A percentile compares a stretch with the other conserved stretches of the same genome.
Evolutionary conservation across 495 filamentous ascomycete genomes (phyloP).

Genomic region (Cercophora samala): DNA sequence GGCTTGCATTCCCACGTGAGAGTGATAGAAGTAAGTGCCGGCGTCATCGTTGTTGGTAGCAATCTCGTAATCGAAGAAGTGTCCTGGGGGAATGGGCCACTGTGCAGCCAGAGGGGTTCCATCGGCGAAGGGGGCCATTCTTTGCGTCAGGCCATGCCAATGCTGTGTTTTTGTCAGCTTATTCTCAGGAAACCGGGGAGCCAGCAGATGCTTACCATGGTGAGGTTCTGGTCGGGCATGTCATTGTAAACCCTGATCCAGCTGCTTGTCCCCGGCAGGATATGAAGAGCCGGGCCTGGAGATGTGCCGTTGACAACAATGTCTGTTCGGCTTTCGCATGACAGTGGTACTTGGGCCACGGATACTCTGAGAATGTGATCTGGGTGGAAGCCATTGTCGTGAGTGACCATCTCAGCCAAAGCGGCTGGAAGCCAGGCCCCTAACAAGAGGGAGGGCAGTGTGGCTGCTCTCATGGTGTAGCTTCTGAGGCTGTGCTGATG

Average conservation of each 20-base stretch:
- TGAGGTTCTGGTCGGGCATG: constrained; percentile 50
- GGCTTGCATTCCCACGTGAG: constrained; percentile 56
- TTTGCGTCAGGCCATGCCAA: constrained; percentile 58
- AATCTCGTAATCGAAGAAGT: constrained; percentile 63
- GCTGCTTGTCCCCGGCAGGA: constrained; percentile 47
- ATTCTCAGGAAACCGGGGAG: not conserved
- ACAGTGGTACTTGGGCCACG: constrained; percentile 36
- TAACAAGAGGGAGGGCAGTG: constrained; percentile 7
- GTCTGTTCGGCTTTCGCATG: constrained; percentile 43
- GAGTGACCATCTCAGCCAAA: constrained; percentile 17
- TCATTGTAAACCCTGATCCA: constrained; percentile 62
- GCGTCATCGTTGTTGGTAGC: constrained; percentile 46
- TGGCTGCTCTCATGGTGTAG: constrained; percentile 11
- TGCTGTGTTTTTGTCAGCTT: constrained; percentile 33
- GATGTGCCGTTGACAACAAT: constrained; percentile 54
- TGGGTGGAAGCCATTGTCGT: constrained; percentile 46
- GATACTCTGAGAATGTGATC: constrained; percentile 50
- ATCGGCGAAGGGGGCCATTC: constrained; percentile 55
- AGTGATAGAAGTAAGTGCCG: constrained; percentile 61
- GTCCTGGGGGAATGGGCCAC: constrained; percentile 57
- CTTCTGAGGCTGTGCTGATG: not conserved
- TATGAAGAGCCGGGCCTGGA: constrained; percentile 49
- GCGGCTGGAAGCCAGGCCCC: constrained; percentile 10
- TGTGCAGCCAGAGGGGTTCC: constrained; percentile 52
- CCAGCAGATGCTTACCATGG: constrained; percentile 43